phyloP scores from a whole-genome alignment of 164 flowering plant genomes.

The Vitis riparia region DNA sequence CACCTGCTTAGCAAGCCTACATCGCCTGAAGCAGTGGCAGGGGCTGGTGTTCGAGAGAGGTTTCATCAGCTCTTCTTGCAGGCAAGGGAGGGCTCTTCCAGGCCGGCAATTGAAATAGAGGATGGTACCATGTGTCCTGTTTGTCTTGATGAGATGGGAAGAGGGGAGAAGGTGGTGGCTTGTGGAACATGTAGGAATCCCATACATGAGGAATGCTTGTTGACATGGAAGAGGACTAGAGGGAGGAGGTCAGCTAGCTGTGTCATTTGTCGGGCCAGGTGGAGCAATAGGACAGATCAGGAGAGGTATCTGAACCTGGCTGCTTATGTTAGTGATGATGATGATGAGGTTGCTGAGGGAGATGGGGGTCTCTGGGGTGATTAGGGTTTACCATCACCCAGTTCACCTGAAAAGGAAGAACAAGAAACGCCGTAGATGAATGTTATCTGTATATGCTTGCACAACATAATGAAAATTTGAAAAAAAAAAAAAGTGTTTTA shows the following conservation, averaged over 20 bases:
- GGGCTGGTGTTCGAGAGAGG: conserved; percentile 37
- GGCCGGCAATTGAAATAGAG: conserved; percentile 18
- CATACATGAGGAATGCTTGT: conserved; percentile 71
- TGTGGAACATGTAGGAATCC: conserved; percentile 70
- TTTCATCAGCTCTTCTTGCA: conserved; percentile 52
- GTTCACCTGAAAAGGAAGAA: no score
- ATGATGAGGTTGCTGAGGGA: conserved; percentile 21
- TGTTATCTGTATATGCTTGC: no score
- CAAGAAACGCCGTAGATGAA: no score
- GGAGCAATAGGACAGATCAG: conserved; percentile 51
- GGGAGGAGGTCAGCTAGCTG: conserved; percentile 64
- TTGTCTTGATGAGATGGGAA: conserved; percentile 71
- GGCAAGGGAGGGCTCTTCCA: conserved; percentile 1
- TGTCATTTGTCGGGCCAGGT: conserved; percentile 81
- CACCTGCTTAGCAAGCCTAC: conserved; percentile 53
- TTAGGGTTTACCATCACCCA: neutral
- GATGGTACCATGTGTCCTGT: conserved; percentile 68
- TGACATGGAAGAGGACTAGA: conserved; percentile 70
- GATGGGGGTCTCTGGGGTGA: conserved; percentile 20
- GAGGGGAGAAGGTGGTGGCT: conserved; percentile 41
- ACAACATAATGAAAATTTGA: no score
- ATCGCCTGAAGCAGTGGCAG: conserved; percentile 50
- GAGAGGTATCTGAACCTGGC: conserved; percentile 72
- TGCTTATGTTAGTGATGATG: conserved; percentile 45
- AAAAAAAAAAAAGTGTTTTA: no score